A percentile compares a stretch with the other conserved stretches of the same genome.
These are phyloP conservation scores for Hyphopichia wangnamkhiaoensis DNA, from an alignment of 1,139 yeast genomes.

Conservation along the genomic window DNA sequence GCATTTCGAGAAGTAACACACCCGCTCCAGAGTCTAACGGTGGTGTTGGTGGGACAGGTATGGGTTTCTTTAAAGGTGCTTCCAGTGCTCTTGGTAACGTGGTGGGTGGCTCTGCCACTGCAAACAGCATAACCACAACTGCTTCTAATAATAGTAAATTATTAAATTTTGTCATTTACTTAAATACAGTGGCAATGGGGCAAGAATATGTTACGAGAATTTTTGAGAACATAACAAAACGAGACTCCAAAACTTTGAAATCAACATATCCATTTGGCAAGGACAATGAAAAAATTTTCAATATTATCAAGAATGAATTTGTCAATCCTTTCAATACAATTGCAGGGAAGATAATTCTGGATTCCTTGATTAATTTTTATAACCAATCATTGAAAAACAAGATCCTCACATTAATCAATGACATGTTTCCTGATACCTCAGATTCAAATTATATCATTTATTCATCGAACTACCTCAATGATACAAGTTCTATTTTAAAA, in stretches of 20 bases:
- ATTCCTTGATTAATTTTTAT: slow-evolving; percentile 56
- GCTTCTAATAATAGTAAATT: slow-evolving; percentile 35
- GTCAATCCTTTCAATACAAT: slow-evolving; percentile 40
- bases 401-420: slow-evolving; percentile 49
- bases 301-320: slow-evolving; percentile 38
- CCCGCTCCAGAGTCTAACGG: slow-evolving; percentile 33
- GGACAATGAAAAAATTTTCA: slow-evolving; percentile 45
- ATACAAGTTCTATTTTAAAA: slow-evolving; percentile 32
- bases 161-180: slow-evolving; percentile 50
- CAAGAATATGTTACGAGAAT: slow-evolving; percentile 55
- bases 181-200: slow-evolving; percentile 64
- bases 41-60: slow-evolving; percentile 14
- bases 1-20: slow-evolving; percentile 32
- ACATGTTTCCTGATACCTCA: slow-evolving; percentile 54
- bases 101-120: slow-evolving; percentile 31
- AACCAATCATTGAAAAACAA: slow-evolving; percentile 58
- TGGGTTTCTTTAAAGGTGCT: slow-evolving; percentile 49
- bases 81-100: slow-evolving; percentile 50
- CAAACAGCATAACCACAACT: slow-evolving; percentile 20
- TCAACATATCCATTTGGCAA: slow-evolving; percentile 57
- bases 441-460: slow-evolving; percentile 39
- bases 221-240: slow-evolving; percentile 34
- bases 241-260: slow-evolving; percentile 26
- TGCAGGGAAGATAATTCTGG: slow-evolving; percentile 51
- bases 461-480: slow-evolving; percentile 31